Conservation (phyloP, 2,329 filamentous ascomycete genomes). For the Talaromyces sp. region DNA sequence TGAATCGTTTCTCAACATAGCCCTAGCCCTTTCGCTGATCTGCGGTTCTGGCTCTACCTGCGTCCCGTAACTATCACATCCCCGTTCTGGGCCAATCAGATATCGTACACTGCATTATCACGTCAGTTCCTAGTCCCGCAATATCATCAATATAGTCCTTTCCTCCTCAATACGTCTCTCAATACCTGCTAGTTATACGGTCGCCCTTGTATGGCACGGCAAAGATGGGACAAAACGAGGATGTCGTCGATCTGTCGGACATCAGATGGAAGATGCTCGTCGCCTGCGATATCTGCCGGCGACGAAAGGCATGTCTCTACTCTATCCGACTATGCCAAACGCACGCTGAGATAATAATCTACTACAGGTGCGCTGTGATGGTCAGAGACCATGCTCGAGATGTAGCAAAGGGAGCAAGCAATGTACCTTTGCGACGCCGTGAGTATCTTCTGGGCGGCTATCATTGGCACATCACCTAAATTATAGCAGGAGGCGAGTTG, state of each 20-base stretch:
- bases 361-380: not conserved
- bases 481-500: not conserved
- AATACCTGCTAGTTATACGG: too few species aligned
- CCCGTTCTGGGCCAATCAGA: not conserved
- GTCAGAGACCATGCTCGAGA: conserved; percentile 4
- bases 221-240: not conserved
- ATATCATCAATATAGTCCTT: too few species aligned
- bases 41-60: not conserved
- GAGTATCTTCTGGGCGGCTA: not conserved
- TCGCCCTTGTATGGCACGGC: too few species aligned
- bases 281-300: conserved; percentile 4
- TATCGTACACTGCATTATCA: not conserved
- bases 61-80: not conserved
- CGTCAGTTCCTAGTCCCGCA: too few species aligned
- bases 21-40: too few species aligned
- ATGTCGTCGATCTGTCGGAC: not conserved
- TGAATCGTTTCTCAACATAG: too few species aligned
- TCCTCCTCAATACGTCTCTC: too few species aligned
- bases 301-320: conserved; percentile 4
- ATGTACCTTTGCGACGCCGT: conserved; percentile 3
- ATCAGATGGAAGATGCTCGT: not conserved
- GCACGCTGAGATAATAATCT: not conserved
- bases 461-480: not conserved
- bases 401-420: not conserved
- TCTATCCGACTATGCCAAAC: not conserved